A percentile compares a stretch with the other conserved stretches of the same genome.
Conservation (phyloP, 345 rosid genomes). For the Murraya paniculata region DNA sequence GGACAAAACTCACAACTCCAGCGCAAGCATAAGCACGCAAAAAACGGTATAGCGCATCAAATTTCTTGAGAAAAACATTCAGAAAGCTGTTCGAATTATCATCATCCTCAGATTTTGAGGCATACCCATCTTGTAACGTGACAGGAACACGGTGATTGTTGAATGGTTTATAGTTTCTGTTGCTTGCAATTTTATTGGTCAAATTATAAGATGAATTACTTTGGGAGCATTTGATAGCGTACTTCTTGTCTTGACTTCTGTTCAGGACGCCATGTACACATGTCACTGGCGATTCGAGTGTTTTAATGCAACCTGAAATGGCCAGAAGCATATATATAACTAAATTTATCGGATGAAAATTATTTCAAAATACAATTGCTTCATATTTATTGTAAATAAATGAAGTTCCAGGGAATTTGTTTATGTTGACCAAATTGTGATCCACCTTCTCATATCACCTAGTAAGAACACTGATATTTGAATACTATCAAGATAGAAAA, state of each 20-base stretch:
- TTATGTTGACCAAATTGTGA: no score
- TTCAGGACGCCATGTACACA: neutral
- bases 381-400: no score
- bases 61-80: neutral
- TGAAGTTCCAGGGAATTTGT: no score
- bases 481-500: no score
- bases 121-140: neutral
- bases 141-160: neutral
- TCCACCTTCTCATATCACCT: no score
- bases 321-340: neutral
- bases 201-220: neutral
- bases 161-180: neutral
- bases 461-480: no score
- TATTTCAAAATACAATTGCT: no score
- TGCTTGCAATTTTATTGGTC: neutral
- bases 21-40: conserved; percentile 29
- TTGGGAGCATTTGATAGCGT: neutral
- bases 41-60: conserved; percentile 16
- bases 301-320: neutral
- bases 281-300: neutral
- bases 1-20: conserved; percentile 27
- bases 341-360: no score
- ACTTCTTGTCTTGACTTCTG: neutral
- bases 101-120: neutral
- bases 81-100: neutral